Conservation (phyloP, 129 eudicot species). For the Flaveria robusta region DNA sequence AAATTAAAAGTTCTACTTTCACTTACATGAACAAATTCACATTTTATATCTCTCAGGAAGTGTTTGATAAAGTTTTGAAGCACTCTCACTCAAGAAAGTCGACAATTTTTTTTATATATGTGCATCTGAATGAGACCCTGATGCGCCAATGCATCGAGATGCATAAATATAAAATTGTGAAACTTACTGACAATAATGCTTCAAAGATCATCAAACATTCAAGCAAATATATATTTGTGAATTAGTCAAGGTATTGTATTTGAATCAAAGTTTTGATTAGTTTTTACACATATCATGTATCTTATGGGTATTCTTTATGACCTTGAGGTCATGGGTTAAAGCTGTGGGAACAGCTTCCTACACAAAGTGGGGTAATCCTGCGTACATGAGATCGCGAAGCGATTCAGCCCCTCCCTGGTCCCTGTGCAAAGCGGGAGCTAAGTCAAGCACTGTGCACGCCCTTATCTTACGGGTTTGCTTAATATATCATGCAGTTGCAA, state of each 20-base stretch:
- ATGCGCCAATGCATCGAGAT: background rate
- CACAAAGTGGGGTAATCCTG: no score
- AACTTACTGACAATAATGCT: background rate
- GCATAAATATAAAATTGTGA: background rate
- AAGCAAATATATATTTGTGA: background rate
- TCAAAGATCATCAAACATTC: constrained; percentile 6
- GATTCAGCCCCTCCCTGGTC: no score
- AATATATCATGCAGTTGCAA: constrained; percentile 54
- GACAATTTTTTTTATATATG: background rate
- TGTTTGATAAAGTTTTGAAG: background rate
- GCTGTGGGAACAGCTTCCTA: no score
- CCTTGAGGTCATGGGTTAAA: no score
- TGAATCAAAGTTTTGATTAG: background rate
- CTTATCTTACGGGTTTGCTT: constrained; percentile 11
- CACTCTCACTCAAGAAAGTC: background rate
- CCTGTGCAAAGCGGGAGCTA: no score
- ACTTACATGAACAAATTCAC: background rate
- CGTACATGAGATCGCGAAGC: no score
- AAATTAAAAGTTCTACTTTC: background rate
- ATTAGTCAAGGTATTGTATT: background rate
- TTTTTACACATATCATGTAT: background rate
- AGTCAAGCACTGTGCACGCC: no score
- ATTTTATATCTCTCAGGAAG: background rate
- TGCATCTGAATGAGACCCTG: background rate
- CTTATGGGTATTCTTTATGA: constrained; percentile 11